Evolutionary conservation across 2,329 filamentous ascomycete genomes (phyloP), one percentile per base, ranked within the genome.

Genomic region (Xylaria digitata): DNA sequence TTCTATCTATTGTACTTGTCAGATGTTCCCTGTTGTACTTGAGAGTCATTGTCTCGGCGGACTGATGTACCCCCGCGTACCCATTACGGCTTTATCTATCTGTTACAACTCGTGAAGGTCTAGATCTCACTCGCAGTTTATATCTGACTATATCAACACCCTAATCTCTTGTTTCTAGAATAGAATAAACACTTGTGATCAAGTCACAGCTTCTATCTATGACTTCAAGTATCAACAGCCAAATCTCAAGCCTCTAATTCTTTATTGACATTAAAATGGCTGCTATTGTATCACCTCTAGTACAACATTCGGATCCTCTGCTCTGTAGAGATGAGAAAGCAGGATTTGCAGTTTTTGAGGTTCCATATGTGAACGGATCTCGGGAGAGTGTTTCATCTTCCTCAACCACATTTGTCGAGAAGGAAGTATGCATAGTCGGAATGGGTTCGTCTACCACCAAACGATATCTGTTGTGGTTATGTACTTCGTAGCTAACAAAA

Each of bases 381-480:
- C n/a, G 48, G 26, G 48, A 50, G 15, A 50, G 48, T n/a, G 23
- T 30, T 30, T 26, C 48, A 6, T 50, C 48, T 50, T 50, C 48
- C 26, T 50, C 48, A 17, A 50, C 48, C 23, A 50, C 48, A 50
- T 50, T 50, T 7, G 19, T 50, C 13, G 48, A 50, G 17, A 50
- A 50, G 23, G 48, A 50, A 50, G 48, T 50, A 34, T 50, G 48
- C 48, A 50, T 50, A 32, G 48, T 50, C 17, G 48, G 48, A 1
- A 50, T 50, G 26, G 48, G 48, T 50, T 17, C n/a, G 26, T 50
- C 15, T n/a, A 34, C 26, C 48, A n/a, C 23, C 6, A 32, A 50
- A 23, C 3, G 30, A n/a, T 50, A 26, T 17, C 6, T 9, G 5
- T 8, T 34, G 17, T 53, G 17, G 32, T 34, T 34, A 34, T 11